A percentile compares a stretch with the other conserved stretches of the same genome.
Evolutionary conservation across 371 early-diverging fungal genomes (phyloP).

Genomic region (Rhizopus sp.): DNA sequence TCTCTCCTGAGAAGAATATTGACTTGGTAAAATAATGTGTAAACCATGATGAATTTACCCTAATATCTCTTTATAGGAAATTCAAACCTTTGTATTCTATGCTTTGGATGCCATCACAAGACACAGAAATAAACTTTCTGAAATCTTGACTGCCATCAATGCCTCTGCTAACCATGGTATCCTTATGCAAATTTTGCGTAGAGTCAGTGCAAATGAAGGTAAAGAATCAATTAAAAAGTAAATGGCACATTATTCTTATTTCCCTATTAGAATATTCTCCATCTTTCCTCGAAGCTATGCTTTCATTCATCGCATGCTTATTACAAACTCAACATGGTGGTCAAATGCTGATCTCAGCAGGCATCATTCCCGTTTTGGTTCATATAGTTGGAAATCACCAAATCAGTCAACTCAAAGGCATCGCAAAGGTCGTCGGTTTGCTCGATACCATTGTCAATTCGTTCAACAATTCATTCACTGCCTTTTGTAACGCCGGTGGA

Average conservation of each 20-base stretch:
- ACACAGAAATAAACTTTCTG: conserved; percentile 73
- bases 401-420: conserved; percentile 57
- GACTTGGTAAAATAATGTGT: conserved; percentile 20
- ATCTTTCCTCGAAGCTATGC: conserved; percentile 86
- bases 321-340: conserved; percentile 82
- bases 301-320: conserved; percentile 74
- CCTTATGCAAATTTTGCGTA: conserved; percentile 79
- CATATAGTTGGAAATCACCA: conserved; percentile 59
- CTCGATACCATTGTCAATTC: conserved; percentile 84
- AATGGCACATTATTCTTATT: background rate
- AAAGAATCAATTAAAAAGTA: conserved; percentile 12
- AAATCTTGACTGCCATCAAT: conserved; percentile 84
- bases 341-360: conserved; percentile 89
- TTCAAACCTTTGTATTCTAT: conserved; percentile 79
- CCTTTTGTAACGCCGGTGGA: conserved; percentile 85
- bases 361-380: conserved; percentile 79
- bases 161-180: conserved; percentile 94
- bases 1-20: conserved; percentile 67
- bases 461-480: conserved; percentile 70
- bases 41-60: background rate
- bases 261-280: conserved; percentile 51
- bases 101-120: conserved; percentile 84
- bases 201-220: conserved; percentile 55
- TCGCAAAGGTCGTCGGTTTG: conserved; percentile 73
- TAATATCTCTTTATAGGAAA: conserved; percentile 37